phyloP scores from a whole-genome alignment of 257 asterid genomes.

The Solanum infundibuliforme region DNA sequence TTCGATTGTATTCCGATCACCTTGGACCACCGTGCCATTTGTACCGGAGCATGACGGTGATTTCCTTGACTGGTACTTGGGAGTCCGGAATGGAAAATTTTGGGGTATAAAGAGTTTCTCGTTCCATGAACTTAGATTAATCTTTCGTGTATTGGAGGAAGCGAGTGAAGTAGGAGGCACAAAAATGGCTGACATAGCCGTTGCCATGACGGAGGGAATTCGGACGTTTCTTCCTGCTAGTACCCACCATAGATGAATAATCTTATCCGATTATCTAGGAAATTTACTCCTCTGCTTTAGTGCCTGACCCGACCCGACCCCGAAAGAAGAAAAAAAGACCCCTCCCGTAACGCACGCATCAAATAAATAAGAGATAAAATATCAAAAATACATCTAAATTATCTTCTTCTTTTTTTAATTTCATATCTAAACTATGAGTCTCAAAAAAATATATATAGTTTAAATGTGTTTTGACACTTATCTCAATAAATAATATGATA shows the following conservation, averaged over 20 bases:
- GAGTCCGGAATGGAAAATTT: constrained; percentile 16
- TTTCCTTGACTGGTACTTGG: constrained; percentile 14
- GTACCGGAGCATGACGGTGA: constrained; percentile 25
- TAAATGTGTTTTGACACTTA: too few species aligned
- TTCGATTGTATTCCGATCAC: constrained; percentile 14
- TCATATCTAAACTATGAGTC: too few species aligned
- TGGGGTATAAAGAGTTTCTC: constrained; percentile 7
- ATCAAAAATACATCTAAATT: too few species aligned
- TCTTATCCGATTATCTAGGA: background rate
- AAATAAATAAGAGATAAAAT: too few species aligned
- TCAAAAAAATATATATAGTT: too few species aligned
- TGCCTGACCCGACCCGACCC: background rate
- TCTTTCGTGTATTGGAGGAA: constrained; percentile 7
- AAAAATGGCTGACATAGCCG: constrained; percentile 34
- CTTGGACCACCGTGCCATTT: constrained; percentile 26
- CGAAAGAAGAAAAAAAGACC: background rate
- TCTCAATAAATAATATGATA: too few species aligned
- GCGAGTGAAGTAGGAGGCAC: constrained; percentile 12
- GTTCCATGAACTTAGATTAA: background rate
- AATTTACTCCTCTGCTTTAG: background rate
- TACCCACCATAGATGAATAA: background rate
- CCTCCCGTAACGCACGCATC: background rate
- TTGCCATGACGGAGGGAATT: constrained; percentile 52
- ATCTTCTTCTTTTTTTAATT: too few species aligned
- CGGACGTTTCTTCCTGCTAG: background rate